phyloP scores from a whole-genome alignment of 2,329 filamentous ascomycete species.

The Colletotrichum limetticola region DNA sequence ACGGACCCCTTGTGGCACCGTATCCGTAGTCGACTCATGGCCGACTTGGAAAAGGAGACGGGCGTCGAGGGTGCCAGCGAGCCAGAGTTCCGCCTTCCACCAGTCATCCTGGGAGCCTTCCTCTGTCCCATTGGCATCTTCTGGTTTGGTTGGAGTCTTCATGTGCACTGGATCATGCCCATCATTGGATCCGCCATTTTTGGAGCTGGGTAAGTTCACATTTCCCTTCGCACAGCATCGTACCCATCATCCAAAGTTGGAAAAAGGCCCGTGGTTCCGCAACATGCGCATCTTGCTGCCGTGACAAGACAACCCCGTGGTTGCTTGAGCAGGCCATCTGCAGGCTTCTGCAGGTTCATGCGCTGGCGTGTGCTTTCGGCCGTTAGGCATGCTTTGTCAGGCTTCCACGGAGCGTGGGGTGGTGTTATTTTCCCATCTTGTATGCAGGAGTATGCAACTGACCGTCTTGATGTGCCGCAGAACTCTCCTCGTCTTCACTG shows the following conservation, averaged over 20 bases:
- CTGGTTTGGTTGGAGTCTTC: slow-evolving; percentile 90
- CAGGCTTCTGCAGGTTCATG: slow-evolving; percentile 26
- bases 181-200: slow-evolving; percentile 80
- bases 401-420: slow-evolving; percentile 18
- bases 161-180: slow-evolving; percentile 81
- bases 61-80: slow-evolving; percentile 71
- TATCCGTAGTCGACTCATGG: slow-evolving; percentile 68
- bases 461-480: slow-evolving; percentile 55
- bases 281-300: slow-evolving; percentile 11
- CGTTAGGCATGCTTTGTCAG: slow-evolving; percentile 48
- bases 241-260: slow-evolving; percentile 29
- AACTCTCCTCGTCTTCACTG: slow-evolving; percentile 81
- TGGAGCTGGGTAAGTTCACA: slow-evolving; percentile 70
- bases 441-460: slow-evolving; percentile 42
- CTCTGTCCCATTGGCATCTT: slow-evolving; percentile 86
- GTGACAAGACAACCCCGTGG: slow-evolving; percentile 25
- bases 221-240: slow-evolving; percentile 31
- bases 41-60: slow-evolving; percentile 60
- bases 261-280: slow-evolving; percentile 29
- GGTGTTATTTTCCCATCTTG: slow-evolving; percentile 41
- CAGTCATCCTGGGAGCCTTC: slow-evolving; percentile 78
- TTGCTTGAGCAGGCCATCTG: slow-evolving; percentile 10
- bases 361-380: slow-evolving; percentile 5
- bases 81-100: slow-evolving; percentile 87
- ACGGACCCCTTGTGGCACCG: slow-evolving; percentile 75